Evolutionary conservation across 805 yeast species (phyloP).

Genomic region (Candida saitoana): DNA sequence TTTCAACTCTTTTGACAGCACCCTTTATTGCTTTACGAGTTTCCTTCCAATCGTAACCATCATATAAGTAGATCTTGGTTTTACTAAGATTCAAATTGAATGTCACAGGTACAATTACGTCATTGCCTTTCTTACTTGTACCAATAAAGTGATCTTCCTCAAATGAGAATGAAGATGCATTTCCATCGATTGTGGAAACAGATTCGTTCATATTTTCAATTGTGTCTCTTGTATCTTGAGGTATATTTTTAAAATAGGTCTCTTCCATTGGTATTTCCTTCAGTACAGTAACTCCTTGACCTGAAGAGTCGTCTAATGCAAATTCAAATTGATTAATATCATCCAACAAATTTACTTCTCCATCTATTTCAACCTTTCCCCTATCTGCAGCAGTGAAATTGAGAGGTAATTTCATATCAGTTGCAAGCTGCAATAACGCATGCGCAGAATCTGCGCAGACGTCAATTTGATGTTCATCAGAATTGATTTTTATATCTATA

Average conservation of each 20-base stretch:
- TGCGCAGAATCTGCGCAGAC: slow-evolving; percentile 84
- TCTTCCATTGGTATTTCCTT: neutral
- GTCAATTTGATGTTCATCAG: slow-evolving; percentile 48
- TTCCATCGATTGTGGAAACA: slow-evolving; percentile 1
- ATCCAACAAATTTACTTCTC: slow-evolving; percentile 37
- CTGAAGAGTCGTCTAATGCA: neutral
- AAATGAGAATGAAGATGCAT: slow-evolving; percentile 12
- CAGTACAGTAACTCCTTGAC: neutral
- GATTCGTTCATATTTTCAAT: slow-evolving; percentile 4
- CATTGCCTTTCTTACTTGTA: neutral
- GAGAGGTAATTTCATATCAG: slow-evolving; percentile 70
- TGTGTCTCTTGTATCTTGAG: neutral
- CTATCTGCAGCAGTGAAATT: slow-evolving; percentile 57
- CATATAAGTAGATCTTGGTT: slow-evolving; percentile 53
- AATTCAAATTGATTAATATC: slow-evolving; percentile 38
- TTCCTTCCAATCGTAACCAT: slow-evolving; percentile 90
- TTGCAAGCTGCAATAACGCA: slow-evolving; percentile 60
- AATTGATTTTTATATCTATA: slow-evolving; percentile 43
- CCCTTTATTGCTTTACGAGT: slow-evolving; percentile 64
- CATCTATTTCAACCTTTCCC: slow-evolving; percentile 38
- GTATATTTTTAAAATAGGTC: neutral
- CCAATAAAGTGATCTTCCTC: slow-evolving; percentile 25
- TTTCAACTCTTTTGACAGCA: slow-evolving; percentile 62
- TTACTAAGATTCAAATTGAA: slow-evolving; percentile 35
- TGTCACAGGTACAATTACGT: slow-evolving; percentile 19